Conservation (phyloP, 306 rosid genomes). For the Begonia loranthoides region DNA sequence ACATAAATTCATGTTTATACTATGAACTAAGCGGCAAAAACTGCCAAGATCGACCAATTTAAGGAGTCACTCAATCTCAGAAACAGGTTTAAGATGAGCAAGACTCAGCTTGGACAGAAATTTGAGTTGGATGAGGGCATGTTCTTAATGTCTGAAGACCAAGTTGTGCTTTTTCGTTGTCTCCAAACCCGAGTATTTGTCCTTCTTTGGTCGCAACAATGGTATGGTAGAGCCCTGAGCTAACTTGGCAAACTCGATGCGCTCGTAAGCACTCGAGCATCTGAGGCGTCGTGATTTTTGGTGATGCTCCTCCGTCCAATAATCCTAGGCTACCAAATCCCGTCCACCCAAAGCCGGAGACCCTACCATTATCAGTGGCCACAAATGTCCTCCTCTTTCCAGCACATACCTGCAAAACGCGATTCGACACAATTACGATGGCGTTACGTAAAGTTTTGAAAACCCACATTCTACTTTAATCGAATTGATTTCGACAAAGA, state of each 20-base stretch:
- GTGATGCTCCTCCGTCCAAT: constrained; percentile 50
- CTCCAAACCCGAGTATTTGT: constrained; percentile 73
- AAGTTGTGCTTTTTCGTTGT: constrained; percentile 80
- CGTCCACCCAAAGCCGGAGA: constrained; percentile 79
- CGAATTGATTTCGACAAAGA: too few relatives aligned
- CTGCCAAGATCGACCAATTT: too few relatives aligned
- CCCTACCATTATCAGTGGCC: constrained; percentile 53
- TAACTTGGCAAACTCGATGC: constrained; percentile 71
- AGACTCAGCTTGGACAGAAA: constrained; percentile 17
- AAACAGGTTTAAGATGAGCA: too few relatives aligned
- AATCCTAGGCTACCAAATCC: constrained; percentile 88
- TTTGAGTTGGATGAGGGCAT: constrained; percentile 69
- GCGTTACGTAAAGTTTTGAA: too few relatives aligned
- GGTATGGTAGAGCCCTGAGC: constrained; percentile 80
- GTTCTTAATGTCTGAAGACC: constrained; percentile 60
- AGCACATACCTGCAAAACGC: constrained; percentile 53
- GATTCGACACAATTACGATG: too few relatives aligned
- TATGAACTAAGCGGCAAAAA: too few relatives aligned
- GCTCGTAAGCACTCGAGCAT: constrained; percentile 52
- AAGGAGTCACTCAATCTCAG: too few relatives aligned
- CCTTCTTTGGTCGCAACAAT: constrained; percentile 57
- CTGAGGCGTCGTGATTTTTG: constrained; percentile 53
- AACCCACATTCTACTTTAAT: too few relatives aligned
- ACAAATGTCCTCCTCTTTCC: constrained; percentile 85
- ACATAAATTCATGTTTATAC: too few relatives aligned